Percentiles rank a stretch among this genome's conserved stretches.
Evolutionary conservation across 495 filamentous ascomycete genomes (phyloP).

Genomic region (Saxophila tyrrhenica): DNA sequence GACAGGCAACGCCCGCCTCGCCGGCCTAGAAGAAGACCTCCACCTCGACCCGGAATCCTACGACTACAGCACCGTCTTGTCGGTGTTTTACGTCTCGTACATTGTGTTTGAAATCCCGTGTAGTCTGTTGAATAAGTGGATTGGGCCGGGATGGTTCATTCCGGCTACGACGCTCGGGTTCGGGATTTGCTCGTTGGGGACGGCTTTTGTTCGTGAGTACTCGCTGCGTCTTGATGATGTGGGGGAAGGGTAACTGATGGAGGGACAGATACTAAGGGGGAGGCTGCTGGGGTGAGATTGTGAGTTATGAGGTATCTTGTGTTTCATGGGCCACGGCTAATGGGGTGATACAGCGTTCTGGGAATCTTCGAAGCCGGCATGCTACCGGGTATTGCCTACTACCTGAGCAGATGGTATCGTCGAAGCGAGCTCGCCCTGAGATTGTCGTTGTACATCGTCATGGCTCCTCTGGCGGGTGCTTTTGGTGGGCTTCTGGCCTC

Average conservation of each 20-base stretch:
- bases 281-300: constrained; percentile 38
- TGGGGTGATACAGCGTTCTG: constrained; percentile 33
- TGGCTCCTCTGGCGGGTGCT: constrained; percentile 62
- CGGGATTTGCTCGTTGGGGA: constrained; percentile 38
- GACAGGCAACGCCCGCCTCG: constrained; percentile 16
- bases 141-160: constrained; percentile 50
- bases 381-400: constrained; percentile 52
- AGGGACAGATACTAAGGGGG: constrained; percentile 20
- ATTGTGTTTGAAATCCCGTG: constrained; percentile 31
- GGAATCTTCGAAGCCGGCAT: constrained; percentile 50
- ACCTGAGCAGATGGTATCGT: constrained; percentile 64
- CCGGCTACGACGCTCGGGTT: constrained; percentile 37
- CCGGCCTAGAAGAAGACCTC: constrained; percentile 52
- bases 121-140: constrained; percentile 44
- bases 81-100: constrained; percentile 61
- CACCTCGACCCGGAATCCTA: constrained; percentile 42
- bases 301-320: constrained; percentile 43
- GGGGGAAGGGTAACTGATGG: neutral
- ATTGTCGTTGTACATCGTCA: constrained; percentile 66
- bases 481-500: constrained; percentile 67
- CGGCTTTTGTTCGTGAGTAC: constrained; percentile 36
- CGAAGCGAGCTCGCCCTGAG: constrained; percentile 63
- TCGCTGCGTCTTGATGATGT: no score
- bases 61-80: constrained; percentile 60
- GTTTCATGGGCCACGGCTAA: no score